Conservation (phyloP, 2,329 filamentous ascomycete species). For the Parastagonospora nodorum region DNA sequence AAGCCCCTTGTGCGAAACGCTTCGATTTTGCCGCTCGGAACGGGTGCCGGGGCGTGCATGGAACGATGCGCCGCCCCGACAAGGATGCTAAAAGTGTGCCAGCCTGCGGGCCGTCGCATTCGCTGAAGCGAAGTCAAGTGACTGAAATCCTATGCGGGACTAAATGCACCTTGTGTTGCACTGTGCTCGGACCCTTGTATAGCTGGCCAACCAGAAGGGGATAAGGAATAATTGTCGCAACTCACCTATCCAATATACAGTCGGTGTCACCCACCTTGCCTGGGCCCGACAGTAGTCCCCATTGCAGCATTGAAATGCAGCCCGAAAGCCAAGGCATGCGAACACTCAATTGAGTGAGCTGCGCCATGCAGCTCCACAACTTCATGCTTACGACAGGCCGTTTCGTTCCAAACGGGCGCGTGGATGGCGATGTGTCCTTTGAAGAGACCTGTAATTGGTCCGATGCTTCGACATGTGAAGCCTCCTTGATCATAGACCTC, state of each 20-base stretch:
- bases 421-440: slow-evolving; percentile 38
- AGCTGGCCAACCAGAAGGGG: slow-evolving; percentile 40
- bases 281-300: slow-evolving; percentile 73
- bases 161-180: slow-evolving; percentile 40
- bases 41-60: slow-evolving; percentile 43
- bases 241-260: slow-evolving; percentile 90
- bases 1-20: slow-evolving; percentile 39
- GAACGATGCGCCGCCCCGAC: slow-evolving; percentile 35
- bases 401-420: slow-evolving; percentile 46
- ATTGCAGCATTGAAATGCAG: slow-evolving; percentile 74
- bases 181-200: slow-evolving; percentile 22
- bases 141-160: slow-evolving; percentile 61
- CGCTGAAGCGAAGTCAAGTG: slow-evolving; percentile 63
- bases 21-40: slow-evolving; percentile 44
- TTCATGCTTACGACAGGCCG: slow-evolving; percentile 77
- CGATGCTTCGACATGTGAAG: slow-evolving; percentile 33
- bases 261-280: slow-evolving; percentile 75
- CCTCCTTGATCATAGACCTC: slow-evolving; percentile 48
- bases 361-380: slow-evolving; percentile 74
- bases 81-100: slow-evolving; percentile 39
- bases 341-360: slow-evolving; percentile 71
- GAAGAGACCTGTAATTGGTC: slow-evolving; percentile 37
- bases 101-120: slow-evolving; percentile 45
- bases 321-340: slow-evolving; percentile 93
- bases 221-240: slow-evolving; percentile 40